Evolutionary conservation across 257 asterid genomes (phyloP).

Genomic region (Solanum habrochaites): DNA sequence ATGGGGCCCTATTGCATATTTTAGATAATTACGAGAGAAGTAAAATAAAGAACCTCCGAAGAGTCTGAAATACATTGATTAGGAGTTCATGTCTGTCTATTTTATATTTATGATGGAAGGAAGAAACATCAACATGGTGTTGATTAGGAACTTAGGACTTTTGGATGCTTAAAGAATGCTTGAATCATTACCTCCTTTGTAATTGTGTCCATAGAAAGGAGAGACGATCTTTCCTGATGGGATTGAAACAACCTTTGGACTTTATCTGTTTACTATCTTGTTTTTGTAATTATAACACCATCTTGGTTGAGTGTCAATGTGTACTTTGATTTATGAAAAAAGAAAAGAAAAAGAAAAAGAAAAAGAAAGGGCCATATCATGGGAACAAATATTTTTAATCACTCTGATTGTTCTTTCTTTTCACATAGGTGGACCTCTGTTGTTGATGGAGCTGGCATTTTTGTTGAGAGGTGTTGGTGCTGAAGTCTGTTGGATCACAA

Average conservation of each 20-base stretch:
- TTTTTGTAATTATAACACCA: background rate
- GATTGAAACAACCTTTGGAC: background rate
- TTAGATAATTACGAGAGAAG: background rate
- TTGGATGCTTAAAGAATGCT: background rate
- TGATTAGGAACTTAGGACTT: background rate
- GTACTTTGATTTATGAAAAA: background rate
- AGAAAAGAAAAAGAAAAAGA: background rate
- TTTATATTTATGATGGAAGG: background rate
- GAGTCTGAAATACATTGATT: background rate
- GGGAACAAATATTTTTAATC: background rate
- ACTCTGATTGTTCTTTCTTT: background rate
- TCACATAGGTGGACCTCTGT: conserved; percentile 4
- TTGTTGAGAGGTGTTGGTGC: background rate
- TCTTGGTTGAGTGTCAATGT: background rate
- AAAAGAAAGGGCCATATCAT: background rate
- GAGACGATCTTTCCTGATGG: background rate
- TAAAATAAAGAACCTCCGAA: background rate
- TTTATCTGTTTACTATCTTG: background rate
- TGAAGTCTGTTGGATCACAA: conserved; percentile 3
- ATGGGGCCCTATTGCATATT: background rate
- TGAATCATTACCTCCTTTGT: background rate
- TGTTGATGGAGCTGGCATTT: conserved; percentile 7
- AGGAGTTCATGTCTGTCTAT: background rate
- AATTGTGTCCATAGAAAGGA: background rate
- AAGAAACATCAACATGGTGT: background rate